Percentiles rank a stretch among this genome's conserved stretches.
Conservation (phyloP, 83 land plant genomes). For the Diphasiastrum complanatum region DNA sequence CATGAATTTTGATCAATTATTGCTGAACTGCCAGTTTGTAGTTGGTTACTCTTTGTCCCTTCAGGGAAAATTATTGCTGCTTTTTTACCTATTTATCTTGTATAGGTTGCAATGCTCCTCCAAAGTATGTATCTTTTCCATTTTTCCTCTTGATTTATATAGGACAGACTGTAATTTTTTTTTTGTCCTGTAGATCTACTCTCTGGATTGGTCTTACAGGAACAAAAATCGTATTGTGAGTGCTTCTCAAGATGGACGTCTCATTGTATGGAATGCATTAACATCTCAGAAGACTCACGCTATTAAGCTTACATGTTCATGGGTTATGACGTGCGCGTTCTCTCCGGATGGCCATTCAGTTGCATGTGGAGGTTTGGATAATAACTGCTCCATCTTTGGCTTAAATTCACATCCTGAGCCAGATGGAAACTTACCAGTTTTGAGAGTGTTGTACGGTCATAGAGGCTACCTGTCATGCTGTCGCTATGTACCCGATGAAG, state of each 20-base stretch:
- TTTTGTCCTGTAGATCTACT: constrained; percentile 57
- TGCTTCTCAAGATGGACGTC: constrained; percentile 91
- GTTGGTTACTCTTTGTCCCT: no score
- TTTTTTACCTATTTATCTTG: no score
- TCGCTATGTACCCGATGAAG: constrained; percentile 74
- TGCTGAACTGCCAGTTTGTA: no score
- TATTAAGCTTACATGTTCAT: constrained; percentile 86
- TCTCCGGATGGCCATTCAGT: constrained; percentile 84
- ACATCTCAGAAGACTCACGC: constrained; percentile 98
- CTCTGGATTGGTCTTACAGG: constrained; percentile 76
- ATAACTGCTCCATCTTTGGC: constrained; percentile 73
- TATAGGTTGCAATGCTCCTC: no score
- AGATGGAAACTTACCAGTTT: constrained; percentile 57
- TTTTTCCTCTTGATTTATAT: no score
- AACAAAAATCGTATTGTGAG: constrained; percentile 82
- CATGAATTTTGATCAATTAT: no score
- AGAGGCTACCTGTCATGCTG: constrained; percentile 90
- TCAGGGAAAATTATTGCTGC: no score
- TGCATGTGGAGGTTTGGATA: constrained; percentile 96
- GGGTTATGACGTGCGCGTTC: constrained; percentile 98
- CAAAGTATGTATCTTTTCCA: no score
- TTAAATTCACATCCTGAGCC: constrained; percentile 55
- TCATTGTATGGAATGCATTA: constrained; percentile 95
- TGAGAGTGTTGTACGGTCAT: constrained; percentile 67
- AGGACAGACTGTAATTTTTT: constrained; percentile 7